Base-by-base conservation (phyloP, 352 stramenopile species). In the Phytophthora sp. region DNA sequence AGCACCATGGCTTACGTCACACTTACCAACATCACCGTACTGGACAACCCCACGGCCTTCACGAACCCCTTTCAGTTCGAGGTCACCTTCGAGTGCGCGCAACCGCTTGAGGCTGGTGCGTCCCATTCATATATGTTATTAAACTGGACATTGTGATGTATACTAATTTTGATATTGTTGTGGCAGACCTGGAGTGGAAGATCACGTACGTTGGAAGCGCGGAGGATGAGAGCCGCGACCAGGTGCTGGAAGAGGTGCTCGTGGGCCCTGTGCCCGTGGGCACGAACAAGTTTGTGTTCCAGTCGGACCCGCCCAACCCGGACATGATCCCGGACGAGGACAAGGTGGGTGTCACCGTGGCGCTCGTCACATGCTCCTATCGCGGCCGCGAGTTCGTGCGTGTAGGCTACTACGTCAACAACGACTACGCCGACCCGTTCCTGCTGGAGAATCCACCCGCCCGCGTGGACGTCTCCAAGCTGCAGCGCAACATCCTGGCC, bases 51-150 rank as follows among this genome's bases (percentile, higher is more conserved):
- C 24, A 97, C 93, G 49, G 82, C 81, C 46, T 99, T 99, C 74
- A 95, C 84, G n/a, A 99, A 98, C 80, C 96, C 97, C 16, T 99
- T 99, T 80, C 94, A 99, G 77, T 99, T 99, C 78, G 97, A 99
- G 79, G 98, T 99, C 71, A 99, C 97, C 2, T 99, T 99, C 82
- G 98, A 99, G 82, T 99, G 96, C 73, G 82, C 98, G 31, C 93
- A 98, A 76, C 88, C 96, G 57, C 85, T 99, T 3, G 89, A 98
- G 61, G 96, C 98, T 57, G 91, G 88, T 94, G 58, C 71, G 80
- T 80, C 18, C 31, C 26, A 24, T 33, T 26, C 35, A 24, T 42
- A 21, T 29, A 44, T 29, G n/a, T n/a, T n/a, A n/a, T n/a, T n/a
- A n/a, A n/a, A n/a, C n/a, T n/a, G n/a, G n/a, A n/a, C n/a, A n/a